These are phyloP conservation scores for Lipomyces kockii DNA, from an alignment of 805 yeast species.

Conservation along the genomic window DNA sequence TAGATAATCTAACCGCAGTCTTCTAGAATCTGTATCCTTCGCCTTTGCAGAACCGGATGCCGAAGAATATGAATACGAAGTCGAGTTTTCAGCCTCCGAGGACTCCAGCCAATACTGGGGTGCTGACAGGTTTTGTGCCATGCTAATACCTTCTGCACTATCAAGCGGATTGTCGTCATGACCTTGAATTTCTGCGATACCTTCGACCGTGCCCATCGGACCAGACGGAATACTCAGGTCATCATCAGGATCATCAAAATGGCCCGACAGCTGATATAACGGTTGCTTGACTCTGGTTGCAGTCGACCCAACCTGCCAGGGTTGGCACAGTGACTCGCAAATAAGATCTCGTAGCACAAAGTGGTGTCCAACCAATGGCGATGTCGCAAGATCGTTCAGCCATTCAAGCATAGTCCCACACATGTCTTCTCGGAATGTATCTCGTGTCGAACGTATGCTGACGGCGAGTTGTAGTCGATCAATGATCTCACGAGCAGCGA, in stretches of 20 bases:
- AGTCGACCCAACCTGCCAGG: slow-evolving; percentile 63
- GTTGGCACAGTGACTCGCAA: slow-evolving; percentile 61
- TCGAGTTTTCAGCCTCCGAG: not conserved
- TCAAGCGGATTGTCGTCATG: not conserved
- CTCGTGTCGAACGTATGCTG: slow-evolving; percentile 68
- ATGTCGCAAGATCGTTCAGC: slow-evolving; percentile 62
- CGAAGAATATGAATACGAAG: not conserved
- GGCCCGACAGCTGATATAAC: slow-evolving; percentile 36
- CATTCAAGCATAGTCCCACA: slow-evolving; percentile 71
- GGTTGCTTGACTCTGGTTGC: slow-evolving; percentile 32
- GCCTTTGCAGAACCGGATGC: not conserved
- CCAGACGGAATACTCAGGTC: slow-evolving; percentile 42
- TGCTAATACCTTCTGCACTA: slow-evolving; percentile 1
- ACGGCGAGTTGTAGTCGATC: slow-evolving; percentile 68
- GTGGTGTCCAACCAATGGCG: slow-evolving; percentile 58
- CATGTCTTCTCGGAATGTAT: slow-evolving; percentile 79
- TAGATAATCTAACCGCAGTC: slow-evolving; percentile 43
- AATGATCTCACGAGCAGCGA: slow-evolving; percentile 60
- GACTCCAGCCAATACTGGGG: slow-evolving; percentile 21
- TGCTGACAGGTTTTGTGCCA: not conserved
- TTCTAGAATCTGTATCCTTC: not conserved
- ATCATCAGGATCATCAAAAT: slow-evolving; percentile 49
- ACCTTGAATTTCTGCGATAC: slow-evolving; percentile 5
- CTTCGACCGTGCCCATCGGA: slow-evolving; percentile 1
- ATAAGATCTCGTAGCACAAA: slow-evolving; percentile 54